phyloP scores from a whole-genome alignment of 2,329 filamentous ascomycete species.

The Verticillium zaregamsianum region DNA sequence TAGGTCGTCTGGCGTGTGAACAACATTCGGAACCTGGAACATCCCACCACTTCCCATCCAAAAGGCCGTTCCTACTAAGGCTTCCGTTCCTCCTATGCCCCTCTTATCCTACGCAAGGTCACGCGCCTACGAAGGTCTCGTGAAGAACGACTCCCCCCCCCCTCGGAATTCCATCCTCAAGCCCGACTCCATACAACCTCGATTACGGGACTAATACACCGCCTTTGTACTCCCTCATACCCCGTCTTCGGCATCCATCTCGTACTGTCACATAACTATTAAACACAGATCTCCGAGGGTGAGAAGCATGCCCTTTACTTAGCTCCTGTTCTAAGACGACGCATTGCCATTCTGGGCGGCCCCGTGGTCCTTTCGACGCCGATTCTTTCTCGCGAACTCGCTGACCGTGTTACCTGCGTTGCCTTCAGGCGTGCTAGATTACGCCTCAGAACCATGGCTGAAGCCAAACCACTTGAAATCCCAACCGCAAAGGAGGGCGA shows the following conservation, averaged over 20 bases:
- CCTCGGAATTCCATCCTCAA: neutral
- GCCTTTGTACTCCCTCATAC: neutral
- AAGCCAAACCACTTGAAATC: conserved; percentile 21
- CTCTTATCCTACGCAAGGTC: neutral
- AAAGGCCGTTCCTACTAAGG: neutral
- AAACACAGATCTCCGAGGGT: neutral
- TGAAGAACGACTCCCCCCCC: neutral
- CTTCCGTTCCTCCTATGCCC: neutral
- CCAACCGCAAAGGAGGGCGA: conserved; percentile 31
- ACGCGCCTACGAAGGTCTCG: neutral
- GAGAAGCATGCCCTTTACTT: conserved; percentile 22
- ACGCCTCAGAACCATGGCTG: conserved; percentile 31
- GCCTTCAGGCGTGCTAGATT: neutral
- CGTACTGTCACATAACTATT: conserved; percentile 15
- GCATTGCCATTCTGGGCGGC: neutral
- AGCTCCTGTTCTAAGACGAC: no score
- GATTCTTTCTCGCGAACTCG: neutral
- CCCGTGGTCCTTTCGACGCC: neutral
- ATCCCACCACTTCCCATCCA: neutral
- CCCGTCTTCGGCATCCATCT: conserved; percentile 16
- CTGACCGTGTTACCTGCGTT: neutral
- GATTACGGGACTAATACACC: neutral
- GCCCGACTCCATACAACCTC: neutral
- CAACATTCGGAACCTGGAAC: neutral
- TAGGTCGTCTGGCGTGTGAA: neutral